Conservation (phyloP, 192 early-diverging fungal genomes). For the Backusella luteola region DNA sequence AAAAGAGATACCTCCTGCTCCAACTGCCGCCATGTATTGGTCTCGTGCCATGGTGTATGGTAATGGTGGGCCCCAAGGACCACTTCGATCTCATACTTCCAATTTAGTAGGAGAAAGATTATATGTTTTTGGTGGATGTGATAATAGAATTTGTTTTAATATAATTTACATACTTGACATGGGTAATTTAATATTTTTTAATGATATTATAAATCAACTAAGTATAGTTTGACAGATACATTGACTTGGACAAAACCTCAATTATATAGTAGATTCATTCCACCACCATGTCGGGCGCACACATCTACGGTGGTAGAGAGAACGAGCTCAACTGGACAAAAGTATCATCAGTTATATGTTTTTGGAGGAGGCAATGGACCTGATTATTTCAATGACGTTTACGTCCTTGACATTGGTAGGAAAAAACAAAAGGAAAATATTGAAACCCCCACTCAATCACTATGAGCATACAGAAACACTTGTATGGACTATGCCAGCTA, state of each 20-base stretch:
- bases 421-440: neutral
- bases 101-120: constrained; percentile 71
- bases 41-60: constrained; percentile 60
- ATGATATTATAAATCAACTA: neutral
- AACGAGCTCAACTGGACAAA: constrained; percentile 17
- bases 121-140: constrained; percentile 88
- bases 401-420: constrained; percentile 70
- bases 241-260: constrained; percentile 76
- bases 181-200: constrained; percentile 33
- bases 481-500: constrained; percentile 65
- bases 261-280: constrained; percentile 60
- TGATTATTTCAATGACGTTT: constrained; percentile 77
- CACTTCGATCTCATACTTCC: constrained; percentile 78
- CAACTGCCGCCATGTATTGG: constrained; percentile 84
- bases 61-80: constrained; percentile 45
- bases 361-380: constrained; percentile 90
- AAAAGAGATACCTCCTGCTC: constrained; percentile 50
- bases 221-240: constrained; percentile 55
- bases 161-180: constrained; percentile 80
- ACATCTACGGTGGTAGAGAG: constrained; percentile 68
- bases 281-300: constrained; percentile 79
- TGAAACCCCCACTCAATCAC: neutral
- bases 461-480: constrained; percentile 44
- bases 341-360: constrained; percentile 57
- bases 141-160: constrained; percentile 69